A percentile compares a stretch with the other conserved stretches of the same genome.
Conservation (phyloP, 2,329 filamentous ascomycete genomes). For the Rhytidhysteron rufulum region DNA sequence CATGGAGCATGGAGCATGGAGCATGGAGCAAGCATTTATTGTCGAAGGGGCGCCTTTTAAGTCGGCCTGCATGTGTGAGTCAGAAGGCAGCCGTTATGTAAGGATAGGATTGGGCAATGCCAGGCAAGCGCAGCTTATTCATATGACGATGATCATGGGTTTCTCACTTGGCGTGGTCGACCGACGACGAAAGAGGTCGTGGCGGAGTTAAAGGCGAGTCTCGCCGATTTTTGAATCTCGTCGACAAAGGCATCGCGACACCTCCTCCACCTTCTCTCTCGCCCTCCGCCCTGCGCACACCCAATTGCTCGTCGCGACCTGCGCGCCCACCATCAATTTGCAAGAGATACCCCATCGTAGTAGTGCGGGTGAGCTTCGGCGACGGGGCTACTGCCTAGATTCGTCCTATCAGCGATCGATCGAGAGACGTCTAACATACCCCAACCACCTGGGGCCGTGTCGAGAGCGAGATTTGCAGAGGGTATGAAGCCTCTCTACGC, state of each 20-base stretch:
- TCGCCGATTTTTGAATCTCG: neutral
- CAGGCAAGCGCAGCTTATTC: neutral
- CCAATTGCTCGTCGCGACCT: neutral
- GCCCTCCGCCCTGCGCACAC: neutral
- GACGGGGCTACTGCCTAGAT: neutral
- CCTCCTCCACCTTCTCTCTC: neutral
- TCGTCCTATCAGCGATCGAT: neutral
- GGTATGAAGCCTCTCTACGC: neutral
- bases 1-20: no score
- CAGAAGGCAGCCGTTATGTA: neutral
- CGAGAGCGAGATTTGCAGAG: neutral
- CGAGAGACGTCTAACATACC: neutral
- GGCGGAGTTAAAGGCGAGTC: slow-evolving; percentile 1
- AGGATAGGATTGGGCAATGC: neutral
- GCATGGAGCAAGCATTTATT: no score
- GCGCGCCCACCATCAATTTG: neutral
- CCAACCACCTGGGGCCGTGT: neutral
- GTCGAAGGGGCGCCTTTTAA: no score
- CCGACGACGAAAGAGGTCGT: neutral
- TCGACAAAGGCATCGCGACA: neutral
- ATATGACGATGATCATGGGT: neutral
- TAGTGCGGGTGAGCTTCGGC: neutral
- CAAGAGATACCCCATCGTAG: no score
- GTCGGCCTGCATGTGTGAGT: neutral
- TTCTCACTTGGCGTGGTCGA: neutral